These are phyloP conservation scores for Aspergillus neoniger DNA, from an alignment of 2,329 filamentous ascomycete species.

Conservation along the genomic window DNA sequence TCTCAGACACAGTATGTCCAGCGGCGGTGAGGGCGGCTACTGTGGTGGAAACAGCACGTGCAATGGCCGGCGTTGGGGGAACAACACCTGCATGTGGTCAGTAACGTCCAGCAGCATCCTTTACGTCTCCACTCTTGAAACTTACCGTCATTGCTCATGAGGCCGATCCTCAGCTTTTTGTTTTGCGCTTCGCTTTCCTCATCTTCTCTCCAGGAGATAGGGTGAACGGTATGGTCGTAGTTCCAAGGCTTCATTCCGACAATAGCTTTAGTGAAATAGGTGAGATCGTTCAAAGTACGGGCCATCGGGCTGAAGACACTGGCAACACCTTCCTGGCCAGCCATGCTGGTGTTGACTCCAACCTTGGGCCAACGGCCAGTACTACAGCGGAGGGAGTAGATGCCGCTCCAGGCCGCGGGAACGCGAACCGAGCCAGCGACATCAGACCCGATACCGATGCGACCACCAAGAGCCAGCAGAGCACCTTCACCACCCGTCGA, in stretches of 20 bases:
- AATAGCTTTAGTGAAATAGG: slow-evolving; percentile 78
- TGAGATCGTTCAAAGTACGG: slow-evolving; percentile 76
- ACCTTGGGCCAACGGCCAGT: slow-evolving; percentile 88
- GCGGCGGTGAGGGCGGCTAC: slow-evolving; percentile 67
- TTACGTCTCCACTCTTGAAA: neutral
- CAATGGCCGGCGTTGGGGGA: slow-evolving; percentile 81
- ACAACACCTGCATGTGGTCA: slow-evolving; percentile 61
- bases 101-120: slow-evolving; percentile 10
- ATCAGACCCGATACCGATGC: slow-evolving; percentile 88
- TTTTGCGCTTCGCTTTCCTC: slow-evolving; percentile 60
- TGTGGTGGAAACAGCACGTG: slow-evolving; percentile 70
- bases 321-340: slow-evolving; percentile 85
- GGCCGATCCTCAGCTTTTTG: slow-evolving; percentile 70
- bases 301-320: slow-evolving; percentile 93
- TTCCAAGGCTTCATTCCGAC: slow-evolving; percentile 84
- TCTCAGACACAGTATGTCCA: slow-evolving; percentile 73
- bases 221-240: slow-evolving; percentile 84
- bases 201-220: slow-evolving; percentile 73
- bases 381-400: slow-evolving; percentile 83
- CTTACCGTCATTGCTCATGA: slow-evolving; percentile 71
- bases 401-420: slow-evolving; percentile 86
- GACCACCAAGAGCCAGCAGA: slow-evolving; percentile 74
- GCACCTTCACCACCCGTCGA: slow-evolving; percentile 85
- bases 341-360: slow-evolving; percentile 83
- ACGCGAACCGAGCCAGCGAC: slow-evolving; percentile 85